Conservation (phyloP, 257 asterid species). For the Verbascum thapsus region DNA sequence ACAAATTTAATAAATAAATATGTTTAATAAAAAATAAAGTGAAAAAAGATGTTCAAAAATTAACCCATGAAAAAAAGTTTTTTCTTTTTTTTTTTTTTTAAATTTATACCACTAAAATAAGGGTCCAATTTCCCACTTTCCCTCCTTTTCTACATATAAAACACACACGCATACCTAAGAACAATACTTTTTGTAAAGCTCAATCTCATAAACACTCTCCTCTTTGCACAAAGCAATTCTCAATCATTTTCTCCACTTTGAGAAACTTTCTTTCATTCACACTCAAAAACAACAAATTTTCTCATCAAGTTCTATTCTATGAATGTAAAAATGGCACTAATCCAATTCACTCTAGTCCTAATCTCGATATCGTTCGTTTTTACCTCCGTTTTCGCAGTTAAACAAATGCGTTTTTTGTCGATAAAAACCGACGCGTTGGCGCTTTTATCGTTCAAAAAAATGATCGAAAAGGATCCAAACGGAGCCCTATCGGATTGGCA, state of each 20-base stretch:
- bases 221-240: constrained; percentile 45
- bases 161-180: constrained; percentile 31
- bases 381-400: constrained; percentile 26
- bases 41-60: too few relatives aligned
- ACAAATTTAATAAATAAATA: too few relatives aligned
- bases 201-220: constrained; percentile 39
- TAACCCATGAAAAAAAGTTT: not conserved
- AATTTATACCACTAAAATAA: constrained; percentile 5
- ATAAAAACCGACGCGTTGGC: constrained; percentile 63
- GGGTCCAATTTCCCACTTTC: constrained; percentile 36
- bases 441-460: constrained; percentile 78
- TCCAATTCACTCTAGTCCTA: constrained; percentile 29
- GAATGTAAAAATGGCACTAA: constrained; percentile 38
- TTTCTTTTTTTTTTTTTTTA: too few relatives aligned
- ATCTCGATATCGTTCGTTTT: constrained; percentile 21
- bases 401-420: constrained; percentile 30
- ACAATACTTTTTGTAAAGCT: constrained; percentile 65
- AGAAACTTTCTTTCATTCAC: constrained; percentile 27
- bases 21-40: too few relatives aligned
- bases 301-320: constrained; percentile 45
- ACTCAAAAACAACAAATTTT: constrained; percentile 7
- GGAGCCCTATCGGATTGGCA: constrained; percentile 71
- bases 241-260: constrained; percentile 67
- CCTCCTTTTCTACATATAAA: constrained; percentile 61
- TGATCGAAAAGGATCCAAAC: constrained; percentile 60